Base-by-base conservation (phyloP, 1,284 basidiomycete genomes). In the Ganoderma boninense region DNA sequence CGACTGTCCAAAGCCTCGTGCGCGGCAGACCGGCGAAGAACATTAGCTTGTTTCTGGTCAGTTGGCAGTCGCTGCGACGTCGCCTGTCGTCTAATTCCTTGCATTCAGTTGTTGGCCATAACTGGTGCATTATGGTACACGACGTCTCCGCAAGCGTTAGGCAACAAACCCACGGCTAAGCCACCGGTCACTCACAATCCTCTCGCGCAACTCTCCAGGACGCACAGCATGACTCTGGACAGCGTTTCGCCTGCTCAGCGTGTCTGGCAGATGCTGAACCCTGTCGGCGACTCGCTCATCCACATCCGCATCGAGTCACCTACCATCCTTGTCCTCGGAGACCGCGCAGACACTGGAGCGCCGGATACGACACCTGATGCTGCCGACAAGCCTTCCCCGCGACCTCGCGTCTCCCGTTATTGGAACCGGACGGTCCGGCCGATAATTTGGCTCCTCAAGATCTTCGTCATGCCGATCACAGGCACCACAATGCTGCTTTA, bases 251-350 rank as follows among this genome's bases (percentile, higher is more conserved):
- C 88, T 18, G 88, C 90, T n/a, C 86, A 84, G 82, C 83, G 86
- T 57, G 85, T 97, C 44, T 98, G 97, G 97, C 90, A 90, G 66
- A 84, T 89, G 0, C 82, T 98, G 56, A 97, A 97, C 77, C 95
- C 95, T 1, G 80, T 82, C 1, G 89, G 91, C 66, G 87, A 90
- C 66, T 80, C 87, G 1, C 84, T 93, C 8, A 85, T 97, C n/a
- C 92, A 95, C 77, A 80, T 99, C 65, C 88, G 92, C 71, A 86
- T 97, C 65, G 93, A 97, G 75, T 87, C 90, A 11, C 95, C 96
- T 8, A 90, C 90, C 3, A 88, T 96, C 68, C 83, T 97, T 38
- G 89, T 94, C 16, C 86, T 96, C 65, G 85, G 84, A 16, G 81
- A 85, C 65, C 38, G 60, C 11, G 65, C 73, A 16, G 59, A 65